Conservation (phyloP, 2,329 filamentous ascomycete genomes). For the Hypoxylon sp. region DNA sequence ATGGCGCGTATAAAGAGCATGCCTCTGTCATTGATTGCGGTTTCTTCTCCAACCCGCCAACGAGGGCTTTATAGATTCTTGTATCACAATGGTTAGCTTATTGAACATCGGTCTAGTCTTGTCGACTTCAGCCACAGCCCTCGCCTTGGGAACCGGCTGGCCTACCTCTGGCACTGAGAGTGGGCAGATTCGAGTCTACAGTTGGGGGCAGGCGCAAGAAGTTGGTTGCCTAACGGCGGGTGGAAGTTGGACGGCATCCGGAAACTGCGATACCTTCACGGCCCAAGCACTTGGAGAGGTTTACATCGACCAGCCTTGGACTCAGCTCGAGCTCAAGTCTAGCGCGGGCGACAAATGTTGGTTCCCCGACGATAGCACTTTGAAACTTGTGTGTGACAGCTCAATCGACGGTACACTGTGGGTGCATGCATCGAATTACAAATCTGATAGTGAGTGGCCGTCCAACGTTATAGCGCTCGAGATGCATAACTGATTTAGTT, state of each 20-base stretch:
- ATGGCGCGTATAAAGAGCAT: slow-evolving; percentile 1
- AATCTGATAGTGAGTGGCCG: slow-evolving; percentile 11
- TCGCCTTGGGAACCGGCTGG: slow-evolving; percentile 14
- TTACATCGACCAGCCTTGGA: slow-evolving; percentile 14
- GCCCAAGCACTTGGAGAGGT: slow-evolving; percentile 7
- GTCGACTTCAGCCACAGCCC: slow-evolving; percentile 1
- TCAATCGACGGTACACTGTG: slow-evolving; percentile 10
- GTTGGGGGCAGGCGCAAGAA: slow-evolving; percentile 11
- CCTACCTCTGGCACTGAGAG: slow-evolving; percentile 16
- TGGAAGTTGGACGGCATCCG: slow-evolving; percentile 22
- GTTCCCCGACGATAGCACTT: slow-evolving; percentile 6
- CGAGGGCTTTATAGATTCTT: background rate
- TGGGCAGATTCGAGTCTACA: slow-evolving; percentile 19
- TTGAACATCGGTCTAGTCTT: slow-evolving; percentile 2
- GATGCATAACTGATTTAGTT: background rate
- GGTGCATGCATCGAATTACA: slow-evolving; percentile 14
- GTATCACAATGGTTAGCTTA: slow-evolving; percentile 6
- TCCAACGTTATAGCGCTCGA: background rate
- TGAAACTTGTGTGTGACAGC: slow-evolving; percentile 15
- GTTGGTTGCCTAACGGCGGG: slow-evolving; percentile 19
- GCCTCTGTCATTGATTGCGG: too few relatives aligned
- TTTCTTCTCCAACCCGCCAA: background rate
- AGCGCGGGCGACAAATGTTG: slow-evolving; percentile 16
- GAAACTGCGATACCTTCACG: slow-evolving; percentile 16
- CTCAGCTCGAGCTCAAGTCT: slow-evolving; percentile 12